A percentile compares a stretch with the other conserved stretches of the same genome.
These are phyloP conservation scores for Saccharomycopsis javanensis DNA, from an alignment of 805 yeast species.

Conservation along the genomic window DNA sequence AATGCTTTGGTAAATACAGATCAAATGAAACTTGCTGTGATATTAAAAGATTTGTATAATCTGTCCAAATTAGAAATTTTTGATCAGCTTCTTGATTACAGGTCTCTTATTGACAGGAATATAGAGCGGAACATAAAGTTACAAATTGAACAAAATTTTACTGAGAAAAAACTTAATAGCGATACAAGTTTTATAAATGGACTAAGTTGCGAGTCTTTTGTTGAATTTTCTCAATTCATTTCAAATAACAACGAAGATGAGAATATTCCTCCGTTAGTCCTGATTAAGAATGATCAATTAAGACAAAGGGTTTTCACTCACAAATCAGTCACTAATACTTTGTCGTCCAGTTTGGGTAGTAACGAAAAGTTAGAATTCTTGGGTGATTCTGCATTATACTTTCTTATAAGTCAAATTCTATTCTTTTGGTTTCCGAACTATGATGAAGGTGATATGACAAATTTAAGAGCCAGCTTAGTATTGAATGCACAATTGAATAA, in stretches of 20 bases:
- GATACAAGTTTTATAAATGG: not conserved
- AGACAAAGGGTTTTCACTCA: constrained; percentile 72
- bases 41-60: constrained; percentile 1
- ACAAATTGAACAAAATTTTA: not conserved
- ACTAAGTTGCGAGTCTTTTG: not conserved
- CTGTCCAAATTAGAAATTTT: not conserved
- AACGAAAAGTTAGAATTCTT: constrained; percentile 85
- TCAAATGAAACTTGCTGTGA: constrained; percentile 1
- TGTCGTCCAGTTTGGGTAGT: constrained; percentile 31
- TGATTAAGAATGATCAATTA: constrained; percentile 48
- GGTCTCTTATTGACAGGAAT: not conserved
- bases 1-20: not conserved
- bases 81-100: not conserved
- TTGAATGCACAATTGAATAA: constrained; percentile 62
- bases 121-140: not conserved
- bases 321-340: constrained; percentile 53
- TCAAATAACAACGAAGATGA: not conserved
- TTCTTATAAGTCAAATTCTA: constrained; percentile 56
- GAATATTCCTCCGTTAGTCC: constrained; percentile 60
- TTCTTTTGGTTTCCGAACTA: constrained; percentile 58
- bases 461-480: constrained; percentile 58
- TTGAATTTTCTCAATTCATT: not conserved
- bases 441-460: constrained; percentile 74
- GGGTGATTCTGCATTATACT: constrained; percentile 83
- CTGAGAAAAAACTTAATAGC: not conserved